Conservation (phyloP, 2,329 filamentous ascomycete genomes). For the Neofusicoccum parvum region DNA sequence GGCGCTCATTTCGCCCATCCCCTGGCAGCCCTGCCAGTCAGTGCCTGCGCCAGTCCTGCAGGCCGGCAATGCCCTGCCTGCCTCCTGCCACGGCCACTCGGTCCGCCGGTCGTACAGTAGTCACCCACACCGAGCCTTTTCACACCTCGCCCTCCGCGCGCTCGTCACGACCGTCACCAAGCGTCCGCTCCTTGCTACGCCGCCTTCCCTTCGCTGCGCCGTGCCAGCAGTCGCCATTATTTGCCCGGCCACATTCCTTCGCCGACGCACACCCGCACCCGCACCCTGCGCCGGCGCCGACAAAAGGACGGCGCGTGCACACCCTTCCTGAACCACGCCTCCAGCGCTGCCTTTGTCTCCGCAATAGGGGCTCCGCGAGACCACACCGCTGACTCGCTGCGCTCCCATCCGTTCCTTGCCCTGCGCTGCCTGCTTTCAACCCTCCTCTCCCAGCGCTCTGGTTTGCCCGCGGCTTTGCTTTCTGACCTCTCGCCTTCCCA, state of each 20-base stretch:
- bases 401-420: conserved; percentile 10
- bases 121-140: conserved; percentile 4
- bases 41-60: not conserved
- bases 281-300: conserved; percentile 17
- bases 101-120: not conserved
- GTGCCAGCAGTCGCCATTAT: conserved; percentile 4
- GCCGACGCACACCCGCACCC: conserved; percentile 14
- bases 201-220: conserved; percentile 8
- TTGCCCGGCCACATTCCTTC: conserved; percentile 18
- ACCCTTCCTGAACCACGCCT: conserved; percentile 12
- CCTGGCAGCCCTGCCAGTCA: not conserved
- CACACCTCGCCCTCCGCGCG: not conserved
- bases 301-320: conserved; percentile 15
- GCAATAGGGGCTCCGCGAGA: conserved; percentile 19
- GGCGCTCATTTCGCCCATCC: conserved; percentile 10
- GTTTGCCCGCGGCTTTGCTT: conserved; percentile 18
- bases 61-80: conserved; percentile 1
- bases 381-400: conserved; percentile 21
- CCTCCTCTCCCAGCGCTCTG: conserved; percentile 22
- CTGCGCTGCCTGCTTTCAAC: not conserved
- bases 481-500: not conserved
- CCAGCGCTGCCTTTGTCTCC: conserved; percentile 16
- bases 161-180: not conserved
- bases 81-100: not conserved
- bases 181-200: conserved; percentile 12